Evolutionary conservation across 1,139 yeast species (phyloP).

Genomic region (Debaryomycetaceae sp.): DNA sequence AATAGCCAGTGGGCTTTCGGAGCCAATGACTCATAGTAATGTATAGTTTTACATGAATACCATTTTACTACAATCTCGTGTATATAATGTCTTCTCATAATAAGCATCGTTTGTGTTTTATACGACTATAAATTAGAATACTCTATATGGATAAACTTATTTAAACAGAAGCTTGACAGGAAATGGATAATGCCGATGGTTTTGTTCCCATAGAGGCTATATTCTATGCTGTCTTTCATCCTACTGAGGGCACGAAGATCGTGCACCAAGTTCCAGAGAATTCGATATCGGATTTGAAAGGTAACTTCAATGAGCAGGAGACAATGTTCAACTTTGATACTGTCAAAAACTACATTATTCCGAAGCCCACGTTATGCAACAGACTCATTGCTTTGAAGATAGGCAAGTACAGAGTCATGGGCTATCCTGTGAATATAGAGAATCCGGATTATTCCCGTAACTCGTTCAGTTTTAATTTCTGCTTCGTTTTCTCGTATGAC

Average conservation of each 20-base stretch:
- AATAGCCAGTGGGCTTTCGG: slow-evolving; percentile 2
- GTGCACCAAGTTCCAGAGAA: slow-evolving; percentile 84
- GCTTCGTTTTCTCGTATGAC: slow-evolving; percentile 83
- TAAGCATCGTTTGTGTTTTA: not conserved
- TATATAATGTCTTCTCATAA: not conserved
- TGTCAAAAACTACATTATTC: slow-evolving; percentile 86
- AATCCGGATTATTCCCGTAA: slow-evolving; percentile 80
- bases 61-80: no score
- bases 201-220: slow-evolving; percentile 82
- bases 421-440: slow-evolving; percentile 86
- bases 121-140: no score
- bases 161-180: not conserved
- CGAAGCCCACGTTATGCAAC: slow-evolving; percentile 89
- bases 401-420: slow-evolving; percentile 68
- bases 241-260: slow-evolving; percentile 94
- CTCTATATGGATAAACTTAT: no score
- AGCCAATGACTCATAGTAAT: not conserved
- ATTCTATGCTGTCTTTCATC: slow-evolving; percentile 90
- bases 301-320: slow-evolving; percentile 14
- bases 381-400: slow-evolving; percentile 71
- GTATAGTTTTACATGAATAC: no score
- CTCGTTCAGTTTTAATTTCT: slow-evolving; percentile 87
- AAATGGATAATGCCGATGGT: slow-evolving; percentile 49
- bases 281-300: slow-evolving; percentile 30
- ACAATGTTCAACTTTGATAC: slow-evolving; percentile 76